A percentile compares a stretch with the other conserved stretches of the same genome.
Evolutionary conservation across 768 basidiomycete genomes (phyloP).

Genomic region (Leccinellum albellum): DNA sequence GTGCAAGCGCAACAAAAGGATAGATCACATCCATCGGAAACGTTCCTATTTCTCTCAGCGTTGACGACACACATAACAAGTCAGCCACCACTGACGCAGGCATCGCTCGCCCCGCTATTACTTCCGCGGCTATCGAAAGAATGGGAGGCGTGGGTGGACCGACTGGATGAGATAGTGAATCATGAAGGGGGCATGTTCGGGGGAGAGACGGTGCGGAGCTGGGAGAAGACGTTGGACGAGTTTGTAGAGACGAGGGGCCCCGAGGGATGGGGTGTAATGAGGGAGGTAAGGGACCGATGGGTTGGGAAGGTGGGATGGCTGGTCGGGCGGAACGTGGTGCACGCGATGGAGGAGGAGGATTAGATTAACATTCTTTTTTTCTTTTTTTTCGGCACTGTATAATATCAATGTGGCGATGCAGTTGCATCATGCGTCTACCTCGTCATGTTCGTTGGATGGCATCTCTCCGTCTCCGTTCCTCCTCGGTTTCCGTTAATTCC

Average conservation of each 20-base stretch:
- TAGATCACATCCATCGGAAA: constrained; percentile 69
- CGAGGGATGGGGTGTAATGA: constrained; percentile 40
- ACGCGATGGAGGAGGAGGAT: constrained; percentile 31
- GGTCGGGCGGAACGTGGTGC: constrained; percentile 43
- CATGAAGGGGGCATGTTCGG: constrained; percentile 77
- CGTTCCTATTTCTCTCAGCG: constrained; percentile 65
- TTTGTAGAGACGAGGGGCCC: constrained; percentile 52
- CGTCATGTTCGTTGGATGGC: constrained; percentile 31
- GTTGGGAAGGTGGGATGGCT: constrained; percentile 76
- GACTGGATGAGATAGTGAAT: constrained; percentile 69
- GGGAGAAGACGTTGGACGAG: constrained; percentile 68
- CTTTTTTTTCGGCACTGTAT: not conserved
- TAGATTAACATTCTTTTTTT: constrained; percentile 4
- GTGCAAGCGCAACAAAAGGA: constrained; percentile 56
- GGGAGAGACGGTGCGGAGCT: constrained; percentile 59
- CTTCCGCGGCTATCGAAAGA: constrained; percentile 65
- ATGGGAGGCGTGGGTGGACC: constrained; percentile 75
- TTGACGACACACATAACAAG: constrained; percentile 64
- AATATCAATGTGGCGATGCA: constrained; percentile 11
- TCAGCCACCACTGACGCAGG: constrained; percentile 65
- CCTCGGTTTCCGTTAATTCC: not conserved
- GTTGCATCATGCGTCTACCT: constrained; percentile 5
- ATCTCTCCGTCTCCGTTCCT: too few relatives aligned
- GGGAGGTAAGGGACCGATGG: constrained; percentile 60
- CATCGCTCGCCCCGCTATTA: constrained; percentile 52